phyloP scores from a whole-genome alignment of 345 rosid species.

The Lumnitzera racemosa region DNA sequence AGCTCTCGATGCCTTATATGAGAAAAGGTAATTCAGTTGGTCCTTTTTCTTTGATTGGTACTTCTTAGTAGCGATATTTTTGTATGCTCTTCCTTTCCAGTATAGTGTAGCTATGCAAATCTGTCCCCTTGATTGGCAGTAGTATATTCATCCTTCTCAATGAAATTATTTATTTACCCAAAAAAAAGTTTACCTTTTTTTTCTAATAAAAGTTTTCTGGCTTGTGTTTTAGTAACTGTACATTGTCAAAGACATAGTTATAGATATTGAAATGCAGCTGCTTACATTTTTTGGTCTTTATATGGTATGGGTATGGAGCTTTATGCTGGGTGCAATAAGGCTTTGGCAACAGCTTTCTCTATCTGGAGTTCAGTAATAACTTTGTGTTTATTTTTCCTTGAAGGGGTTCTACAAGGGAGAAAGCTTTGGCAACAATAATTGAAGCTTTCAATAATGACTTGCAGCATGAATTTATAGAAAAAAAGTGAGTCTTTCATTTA shows the following conservation, averaged over 20 bases:
- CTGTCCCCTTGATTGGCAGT: too few relatives aligned
- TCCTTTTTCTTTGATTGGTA: neutral
- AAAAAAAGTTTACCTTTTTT: neutral
- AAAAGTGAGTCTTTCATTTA: constrained; percentile 45
- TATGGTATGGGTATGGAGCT: too few relatives aligned
- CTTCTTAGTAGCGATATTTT: too few relatives aligned
- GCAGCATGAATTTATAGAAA: constrained; percentile 73
- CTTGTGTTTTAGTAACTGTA: too few relatives aligned
- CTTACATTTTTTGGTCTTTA: too few relatives aligned
- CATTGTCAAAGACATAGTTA: too few relatives aligned
- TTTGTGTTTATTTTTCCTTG: constrained; percentile 5
- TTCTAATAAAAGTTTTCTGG: neutral
- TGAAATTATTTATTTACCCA: too few relatives aligned
- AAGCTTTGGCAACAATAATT: constrained; percentile 53
- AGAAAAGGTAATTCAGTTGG: constrained; percentile 48
- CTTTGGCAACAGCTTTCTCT: neutral
- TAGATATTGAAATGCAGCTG: too few relatives aligned
- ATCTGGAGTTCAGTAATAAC: neutral
- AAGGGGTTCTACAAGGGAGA: constrained; percentile 87
- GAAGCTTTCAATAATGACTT: constrained; percentile 62
- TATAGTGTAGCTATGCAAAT: too few relatives aligned
- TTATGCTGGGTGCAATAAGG: too few relatives aligned
- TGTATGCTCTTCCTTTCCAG: too few relatives aligned
- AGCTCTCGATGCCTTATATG: constrained; percentile 78
- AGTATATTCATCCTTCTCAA: too few relatives aligned